Conservation (phyloP, 2,329 filamentous ascomycete species). For the Cytospora paraplurivora region DNA sequence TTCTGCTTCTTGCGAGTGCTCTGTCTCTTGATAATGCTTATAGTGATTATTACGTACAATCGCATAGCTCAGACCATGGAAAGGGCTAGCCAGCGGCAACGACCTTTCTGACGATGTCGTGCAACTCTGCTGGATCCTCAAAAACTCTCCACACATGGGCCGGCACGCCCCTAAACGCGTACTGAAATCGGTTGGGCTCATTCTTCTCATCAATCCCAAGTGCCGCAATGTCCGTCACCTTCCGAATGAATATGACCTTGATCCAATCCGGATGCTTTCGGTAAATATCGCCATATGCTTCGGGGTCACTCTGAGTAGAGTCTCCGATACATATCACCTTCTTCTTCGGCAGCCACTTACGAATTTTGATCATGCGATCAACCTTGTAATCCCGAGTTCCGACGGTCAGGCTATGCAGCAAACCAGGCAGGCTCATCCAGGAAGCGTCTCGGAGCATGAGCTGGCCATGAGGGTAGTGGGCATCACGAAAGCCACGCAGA, state of each 20-base stretch:
- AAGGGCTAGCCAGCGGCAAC: slow-evolving; percentile 19
- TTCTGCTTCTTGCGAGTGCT: not conserved
- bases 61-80: not conserved
- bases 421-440: slow-evolving; percentile 80
- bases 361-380: slow-evolving; percentile 74
- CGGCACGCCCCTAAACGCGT: slow-evolving; percentile 78
- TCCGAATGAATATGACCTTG: slow-evolving; percentile 80
- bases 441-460: slow-evolving; percentile 82
- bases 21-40: not conserved
- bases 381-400: slow-evolving; percentile 87
- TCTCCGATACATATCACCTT: slow-evolving; percentile 87
- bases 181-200: slow-evolving; percentile 73
- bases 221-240: slow-evolving; percentile 73
- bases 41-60: not conserved
- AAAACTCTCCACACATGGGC: slow-evolving; percentile 78
- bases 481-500: slow-evolving; percentile 71
- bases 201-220: slow-evolving; percentile 74
- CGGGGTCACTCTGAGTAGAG: slow-evolving; percentile 88
- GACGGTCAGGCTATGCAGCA: slow-evolving; percentile 77
- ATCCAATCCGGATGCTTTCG: slow-evolving; percentile 74
- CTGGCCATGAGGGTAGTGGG: slow-evolving; percentile 74
- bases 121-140: slow-evolving; percentile 70
- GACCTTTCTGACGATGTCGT: slow-evolving; percentile 40
- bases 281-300: slow-evolving; percentile 81
- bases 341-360: slow-evolving; percentile 74